Evolutionary conservation across 192 early-diverging fungal genomes (phyloP).

Genomic region (Gryganskiella cystojenkinii): DNA sequence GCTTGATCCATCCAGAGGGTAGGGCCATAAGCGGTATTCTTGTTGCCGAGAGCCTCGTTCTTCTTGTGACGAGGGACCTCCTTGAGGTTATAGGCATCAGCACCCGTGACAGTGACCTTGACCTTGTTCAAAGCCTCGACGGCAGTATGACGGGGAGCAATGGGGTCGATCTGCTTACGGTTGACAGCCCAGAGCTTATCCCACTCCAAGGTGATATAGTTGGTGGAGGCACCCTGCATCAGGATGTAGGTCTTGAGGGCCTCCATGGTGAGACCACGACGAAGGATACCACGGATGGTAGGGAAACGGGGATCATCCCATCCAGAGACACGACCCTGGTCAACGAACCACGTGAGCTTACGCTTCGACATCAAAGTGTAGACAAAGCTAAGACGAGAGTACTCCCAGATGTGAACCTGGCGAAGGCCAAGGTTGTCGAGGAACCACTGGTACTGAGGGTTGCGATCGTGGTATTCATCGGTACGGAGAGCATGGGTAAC

Average conservation of each 20-base stretch:
- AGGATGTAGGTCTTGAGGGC: slow-evolving; percentile 96
- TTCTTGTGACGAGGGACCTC: slow-evolving; percentile 94
- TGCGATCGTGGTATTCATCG: slow-evolving; percentile 98
- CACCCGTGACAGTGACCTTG: slow-evolving; percentile 73
- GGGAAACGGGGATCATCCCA: slow-evolving; percentile 95
- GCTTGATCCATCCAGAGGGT: slow-evolving; percentile 86
- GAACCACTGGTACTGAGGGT: slow-evolving; percentile 98
- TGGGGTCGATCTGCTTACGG: slow-evolving; percentile 96
- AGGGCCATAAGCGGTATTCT: slow-evolving; percentile 82
- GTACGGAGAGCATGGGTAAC: slow-evolving; percentile 98
- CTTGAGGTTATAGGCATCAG: slow-evolving; percentile 65
- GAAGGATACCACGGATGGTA: slow-evolving; percentile 90
- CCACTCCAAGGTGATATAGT: slow-evolving; percentile 94
- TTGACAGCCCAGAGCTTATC: slow-evolving; percentile 99
- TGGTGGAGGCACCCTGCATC: slow-evolving; percentile 98
- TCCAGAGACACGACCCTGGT: slow-evolving; percentile 82
- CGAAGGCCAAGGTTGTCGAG: slow-evolving; percentile 87
- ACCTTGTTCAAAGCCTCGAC: slow-evolving; percentile 75
- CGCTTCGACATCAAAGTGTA: slow-evolving; percentile 99
- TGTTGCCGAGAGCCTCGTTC: slow-evolving; percentile 91
- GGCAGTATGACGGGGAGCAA: slow-evolving; percentile 92
- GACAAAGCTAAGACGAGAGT: slow-evolving; percentile 92
- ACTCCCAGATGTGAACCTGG: slow-evolving; percentile 95
- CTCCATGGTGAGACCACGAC: slow-evolving; percentile 98
- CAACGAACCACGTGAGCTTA: slow-evolving; percentile 97